These are phyloP conservation scores for Sicyos baderoa DNA, from an alignment of 306 rosid species.

Conservation along the genomic window DNA sequence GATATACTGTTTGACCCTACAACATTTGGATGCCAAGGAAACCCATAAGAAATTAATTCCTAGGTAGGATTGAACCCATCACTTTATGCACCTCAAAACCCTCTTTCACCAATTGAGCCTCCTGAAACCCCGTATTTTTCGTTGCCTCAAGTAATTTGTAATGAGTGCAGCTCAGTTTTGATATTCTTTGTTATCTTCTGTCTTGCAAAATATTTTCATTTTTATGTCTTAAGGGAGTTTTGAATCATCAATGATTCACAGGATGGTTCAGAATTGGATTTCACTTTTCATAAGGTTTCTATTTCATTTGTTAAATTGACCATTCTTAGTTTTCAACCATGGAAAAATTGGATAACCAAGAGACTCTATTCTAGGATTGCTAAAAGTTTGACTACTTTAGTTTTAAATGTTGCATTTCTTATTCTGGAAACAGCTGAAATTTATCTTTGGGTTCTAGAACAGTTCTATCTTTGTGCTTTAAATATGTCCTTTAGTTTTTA, in stretches of 20 bases:
- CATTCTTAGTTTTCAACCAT: not conserved
- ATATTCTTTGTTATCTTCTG: not conserved
- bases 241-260: not conserved
- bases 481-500: not conserved
- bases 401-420: not conserved
- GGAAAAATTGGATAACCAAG: not conserved
- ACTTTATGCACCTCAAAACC: too few species aligned
- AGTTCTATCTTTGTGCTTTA: too few species aligned
- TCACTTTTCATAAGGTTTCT: not conserved
- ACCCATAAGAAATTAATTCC: too few species aligned
- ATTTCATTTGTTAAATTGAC: conserved; percentile 4
- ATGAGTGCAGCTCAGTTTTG: too few species aligned
- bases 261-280: not conserved
- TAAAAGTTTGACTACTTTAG: not conserved
- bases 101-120: too few species aligned
- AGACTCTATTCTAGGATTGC: not conserved
- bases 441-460: not conserved
- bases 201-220: not conserved
- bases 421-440: not conserved
- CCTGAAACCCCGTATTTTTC: too few species aligned
- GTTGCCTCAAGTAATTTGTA: too few species aligned
- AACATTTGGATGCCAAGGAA: too few species aligned
- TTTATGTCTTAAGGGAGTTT: not conserved
- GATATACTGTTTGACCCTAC: too few species aligned
- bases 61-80: too few species aligned